Base-by-base conservation (phyloP, 2,329 filamentous ascomycete genomes). In the Diaporthe amygdali region DNA sequence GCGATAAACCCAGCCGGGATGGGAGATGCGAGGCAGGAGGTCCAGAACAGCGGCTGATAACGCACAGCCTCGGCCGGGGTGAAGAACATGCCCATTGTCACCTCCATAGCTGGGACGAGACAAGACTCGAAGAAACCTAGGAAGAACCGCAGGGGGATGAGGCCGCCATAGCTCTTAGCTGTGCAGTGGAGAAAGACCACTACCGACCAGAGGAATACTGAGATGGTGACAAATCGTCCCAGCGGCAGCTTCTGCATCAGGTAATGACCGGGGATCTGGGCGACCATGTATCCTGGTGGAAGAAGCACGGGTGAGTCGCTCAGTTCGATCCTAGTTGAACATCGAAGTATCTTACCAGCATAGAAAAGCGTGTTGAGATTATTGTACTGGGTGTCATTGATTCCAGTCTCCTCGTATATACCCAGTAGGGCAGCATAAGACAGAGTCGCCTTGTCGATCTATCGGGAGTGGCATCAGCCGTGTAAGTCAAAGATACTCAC, bases 281-380 rank as follows among this genome's bases (percentile, higher is more conserved):
- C 80, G 2, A 78, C 77, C 27, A 83, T 72, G 51, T 83, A 84
- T 0, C 81, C 81, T 81, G 34, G 14, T 3, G 6, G 17, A 30
- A 15, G 25, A 20, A 20, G 7, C 12, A 27, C 20, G 6, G 8
- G 55, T 69, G 5, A 69, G n/a, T 34, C 14, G 55, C 20, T 66
- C 30, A 22, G 30, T 22, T 27, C 7, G n/a, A 30, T 27, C 3
- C 5, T 1, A 5, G 1, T 5, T 9, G 4, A 39, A 4, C 14
- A 32, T 10, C 3, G 20, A 25, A 8, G n/a, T 25, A 30, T 66
- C 76, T 22, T 74, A 82, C 82, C 82, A 49, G 82, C 80, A 46
- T 83, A 84, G 71, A 83, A 84, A 37, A 84, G 78, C 2, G 81
- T 83, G 71, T 79, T 81, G 2, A 83, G 72, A 52, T 83, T 83